These are phyloP conservation scores for Alternaria longipes DNA, from an alignment of 2,329 filamentous ascomycete genomes.

Conservation along the genomic window DNA sequence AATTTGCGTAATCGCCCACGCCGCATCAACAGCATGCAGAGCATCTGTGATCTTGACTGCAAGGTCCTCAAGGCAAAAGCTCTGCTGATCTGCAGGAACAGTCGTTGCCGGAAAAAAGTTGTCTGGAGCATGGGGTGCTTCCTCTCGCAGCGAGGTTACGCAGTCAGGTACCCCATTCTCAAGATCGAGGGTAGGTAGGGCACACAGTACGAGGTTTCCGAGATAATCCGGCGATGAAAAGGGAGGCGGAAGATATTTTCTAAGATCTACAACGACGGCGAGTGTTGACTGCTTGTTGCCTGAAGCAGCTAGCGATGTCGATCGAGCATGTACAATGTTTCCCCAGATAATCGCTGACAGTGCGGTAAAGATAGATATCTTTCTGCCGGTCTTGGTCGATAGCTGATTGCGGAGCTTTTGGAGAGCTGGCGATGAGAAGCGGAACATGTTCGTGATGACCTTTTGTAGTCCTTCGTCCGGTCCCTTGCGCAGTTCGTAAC, in stretches of 20 bases:
- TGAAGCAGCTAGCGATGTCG: not conserved
- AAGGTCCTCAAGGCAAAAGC: not conserved
- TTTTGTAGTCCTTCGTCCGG: conserved; percentile 12
- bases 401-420: not conserved
- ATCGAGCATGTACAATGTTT: conserved; percentile 7
- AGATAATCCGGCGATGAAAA: conserved; percentile 12
- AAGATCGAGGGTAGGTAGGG: not conserved
- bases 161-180: not conserved
- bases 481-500: not conserved
- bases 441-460: conserved; percentile 17
- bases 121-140: not conserved
- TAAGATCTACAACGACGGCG: conserved; percentile 4
- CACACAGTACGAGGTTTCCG: conserved; percentile 5
- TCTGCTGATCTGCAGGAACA: not conserved
- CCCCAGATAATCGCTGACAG: conserved; percentile 11
- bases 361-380: not conserved
- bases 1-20: conserved; percentile 4
- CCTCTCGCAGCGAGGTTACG: not conserved
- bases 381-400: not conserved
- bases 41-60: conserved; percentile 2
- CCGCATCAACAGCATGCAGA: conserved; percentile 1
- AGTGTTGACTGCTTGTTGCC: conserved; percentile 11
- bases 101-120: not conserved
- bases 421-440: conserved; percentile 4
- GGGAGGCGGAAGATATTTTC: conserved; percentile 1